Conservation (phyloP, 495 filamentous ascomycete genomes). For the Penicillium pancosmium region DNA sequence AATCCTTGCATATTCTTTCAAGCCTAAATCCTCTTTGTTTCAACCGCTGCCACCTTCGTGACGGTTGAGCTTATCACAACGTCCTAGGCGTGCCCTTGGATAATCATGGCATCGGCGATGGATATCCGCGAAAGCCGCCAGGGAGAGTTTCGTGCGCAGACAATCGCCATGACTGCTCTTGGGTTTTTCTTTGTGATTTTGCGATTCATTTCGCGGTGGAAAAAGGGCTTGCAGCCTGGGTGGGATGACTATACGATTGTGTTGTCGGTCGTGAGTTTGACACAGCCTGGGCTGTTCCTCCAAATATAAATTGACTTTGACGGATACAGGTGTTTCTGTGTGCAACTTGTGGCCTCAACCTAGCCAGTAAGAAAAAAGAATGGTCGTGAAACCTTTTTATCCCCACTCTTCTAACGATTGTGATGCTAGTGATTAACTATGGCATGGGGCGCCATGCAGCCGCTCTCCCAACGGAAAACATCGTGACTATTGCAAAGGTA, state of each 20-base stretch:
- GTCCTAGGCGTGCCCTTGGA: not conserved
- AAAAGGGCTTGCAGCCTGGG: conserved; percentile 7
- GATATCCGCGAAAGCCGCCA: conserved; percentile 7
- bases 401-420: not conserved
- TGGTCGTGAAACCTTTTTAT: no score
- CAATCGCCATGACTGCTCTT: conserved; percentile 17
- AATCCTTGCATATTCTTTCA: not conserved
- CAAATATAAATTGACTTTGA: not conserved
- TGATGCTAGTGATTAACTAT: conserved; percentile 14
- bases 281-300: not conserved
- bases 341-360: conserved; percentile 4
- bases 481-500: conserved; percentile 18
- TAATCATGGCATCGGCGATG: not conserved
- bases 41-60: not conserved
- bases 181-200: conserved; percentile 16
- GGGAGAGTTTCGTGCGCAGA: conserved; percentile 14
- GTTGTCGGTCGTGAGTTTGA: conserved; percentile 12
- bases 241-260: conserved; percentile 19
- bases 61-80: conserved; percentile 1
- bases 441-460: conserved; percentile 18
- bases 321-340: conserved; percentile 9
- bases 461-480: conserved; percentile 5
- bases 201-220: conserved; percentile 13
- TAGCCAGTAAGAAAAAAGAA: conserved; percentile 7
- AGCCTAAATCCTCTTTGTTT: not conserved